Evolutionary conservation across 176 grass and related monocot genomes (phyloP).

Genomic region (Canna indica): DNA sequence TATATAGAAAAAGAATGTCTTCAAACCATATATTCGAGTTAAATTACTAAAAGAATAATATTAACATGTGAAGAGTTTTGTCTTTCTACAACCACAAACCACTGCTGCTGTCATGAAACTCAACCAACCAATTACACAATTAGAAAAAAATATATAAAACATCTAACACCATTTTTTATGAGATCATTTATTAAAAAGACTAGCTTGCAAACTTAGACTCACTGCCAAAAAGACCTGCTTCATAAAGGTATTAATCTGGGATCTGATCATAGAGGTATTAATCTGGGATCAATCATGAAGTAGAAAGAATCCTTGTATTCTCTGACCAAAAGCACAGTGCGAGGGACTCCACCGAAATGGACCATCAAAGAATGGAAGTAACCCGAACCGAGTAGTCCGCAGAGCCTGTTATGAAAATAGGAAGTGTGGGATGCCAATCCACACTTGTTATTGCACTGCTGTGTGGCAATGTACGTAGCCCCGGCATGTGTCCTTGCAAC

Average conservation of each 20-base stretch:
- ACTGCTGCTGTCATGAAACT: background rate
- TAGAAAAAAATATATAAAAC: background rate
- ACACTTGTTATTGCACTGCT: constrained; percentile 61
- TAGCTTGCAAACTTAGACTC: too few species aligned
- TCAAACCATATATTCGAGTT: too few species aligned
- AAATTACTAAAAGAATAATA: too few species aligned
- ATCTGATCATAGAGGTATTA: background rate
- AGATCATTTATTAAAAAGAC: too few species aligned
- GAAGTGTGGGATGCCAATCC: constrained; percentile 79
- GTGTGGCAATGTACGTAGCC: constrained; percentile 59
- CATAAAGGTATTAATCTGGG: background rate
- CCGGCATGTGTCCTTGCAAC: constrained; percentile 74
- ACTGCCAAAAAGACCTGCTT: background rate
- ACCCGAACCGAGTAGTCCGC: constrained; percentile 79
- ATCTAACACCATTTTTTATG: too few species aligned
- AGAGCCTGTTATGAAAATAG: constrained; percentile 82
- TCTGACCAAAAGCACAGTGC: background rate
- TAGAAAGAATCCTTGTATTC: background rate
- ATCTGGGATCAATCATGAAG: background rate
- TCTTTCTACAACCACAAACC: background rate
- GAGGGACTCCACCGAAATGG: background rate
- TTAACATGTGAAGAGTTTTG: too few species aligned
- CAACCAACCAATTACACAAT: background rate
- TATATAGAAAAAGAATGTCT: too few species aligned
- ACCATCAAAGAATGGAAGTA: constrained; percentile 65